These are phyloP conservation scores for Leptoxyphium fumago DNA, from an alignment of 2,329 filamentous ascomycete species.

Conservation along the genomic window DNA sequence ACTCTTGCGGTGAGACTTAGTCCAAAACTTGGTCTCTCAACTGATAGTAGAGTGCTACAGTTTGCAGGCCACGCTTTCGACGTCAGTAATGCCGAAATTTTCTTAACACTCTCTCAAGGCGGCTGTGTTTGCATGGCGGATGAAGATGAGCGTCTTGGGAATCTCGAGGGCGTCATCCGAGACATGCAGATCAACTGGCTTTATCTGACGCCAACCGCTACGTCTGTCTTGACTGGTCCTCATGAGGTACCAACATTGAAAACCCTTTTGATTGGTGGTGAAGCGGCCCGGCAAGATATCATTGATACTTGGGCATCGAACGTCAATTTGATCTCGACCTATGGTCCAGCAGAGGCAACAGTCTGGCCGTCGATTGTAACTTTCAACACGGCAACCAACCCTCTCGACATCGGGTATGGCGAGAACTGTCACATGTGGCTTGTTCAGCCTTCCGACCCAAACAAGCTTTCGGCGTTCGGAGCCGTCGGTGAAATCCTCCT, in stretches of 20 bases:
- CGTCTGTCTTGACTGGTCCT: not conserved
- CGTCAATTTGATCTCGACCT: not conserved
- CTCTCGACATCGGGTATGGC: constrained; percentile 16
- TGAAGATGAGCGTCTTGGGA: not conserved
- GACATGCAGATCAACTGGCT: not conserved
- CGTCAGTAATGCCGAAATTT: not conserved
- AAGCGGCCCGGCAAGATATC: too few relatives aligned
- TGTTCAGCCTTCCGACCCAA: constrained; percentile 11
- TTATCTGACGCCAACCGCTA: not conserved
- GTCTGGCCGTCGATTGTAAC: not conserved
- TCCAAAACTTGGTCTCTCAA: not conserved
- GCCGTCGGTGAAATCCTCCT: constrained; percentile 33
- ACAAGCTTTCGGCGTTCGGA: constrained; percentile 25
- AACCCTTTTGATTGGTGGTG: not conserved
- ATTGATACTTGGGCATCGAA: not conserved
- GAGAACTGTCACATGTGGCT: constrained; percentile 18
- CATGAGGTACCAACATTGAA: not conserved
- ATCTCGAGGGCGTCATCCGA: not conserved
- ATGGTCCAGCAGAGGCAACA: not conserved
- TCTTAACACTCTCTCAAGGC: not conserved
- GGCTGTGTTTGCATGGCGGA: not conserved
- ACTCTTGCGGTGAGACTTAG: too few relatives aligned
- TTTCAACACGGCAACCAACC: not conserved
- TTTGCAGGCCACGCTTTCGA: not conserved
- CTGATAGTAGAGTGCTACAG: not conserved